These are phyloP conservation scores for Magnaporthales sp. DNA, from an alignment of 2,329 filamentous ascomycete genomes.

Conservation along the genomic window DNA sequence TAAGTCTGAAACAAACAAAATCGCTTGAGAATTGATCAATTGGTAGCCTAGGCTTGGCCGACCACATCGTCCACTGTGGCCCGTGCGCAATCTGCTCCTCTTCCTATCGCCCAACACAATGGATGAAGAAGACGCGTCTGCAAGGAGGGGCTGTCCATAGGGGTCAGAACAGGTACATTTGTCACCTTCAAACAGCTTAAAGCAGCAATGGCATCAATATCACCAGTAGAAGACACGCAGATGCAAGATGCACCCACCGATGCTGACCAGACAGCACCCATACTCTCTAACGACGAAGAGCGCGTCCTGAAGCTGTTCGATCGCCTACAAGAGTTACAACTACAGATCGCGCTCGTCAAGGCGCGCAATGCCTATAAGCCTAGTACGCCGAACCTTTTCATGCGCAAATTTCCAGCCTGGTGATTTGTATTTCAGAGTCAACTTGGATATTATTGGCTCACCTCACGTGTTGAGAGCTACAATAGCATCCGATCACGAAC, in stretches of 20 bases:
- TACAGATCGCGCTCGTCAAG: constrained; percentile 61
- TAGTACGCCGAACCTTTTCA: neutral
- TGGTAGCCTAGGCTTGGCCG: neutral
- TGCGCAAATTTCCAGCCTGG: neutral
- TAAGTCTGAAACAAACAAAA: neutral
- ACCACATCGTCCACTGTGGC: neutral
- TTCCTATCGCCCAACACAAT: neutral
- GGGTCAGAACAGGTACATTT: neutral
- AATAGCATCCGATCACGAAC: constrained; percentile 1
- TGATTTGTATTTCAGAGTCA: neutral
- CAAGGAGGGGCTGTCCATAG: neutral
- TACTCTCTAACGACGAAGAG: constrained; percentile 58
- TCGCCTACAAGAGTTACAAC: constrained; percentile 58
- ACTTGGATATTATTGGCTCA: neutral
- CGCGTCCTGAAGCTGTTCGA: constrained; percentile 63
- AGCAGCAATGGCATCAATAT: neutral
- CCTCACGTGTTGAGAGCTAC: constrained; percentile 3
- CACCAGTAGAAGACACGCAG: neutral
- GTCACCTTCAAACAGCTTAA: neutral
- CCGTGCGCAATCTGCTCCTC: neutral
- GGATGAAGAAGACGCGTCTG: neutral
- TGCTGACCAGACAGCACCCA: constrained; percentile 24
- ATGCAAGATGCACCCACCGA: neutral
- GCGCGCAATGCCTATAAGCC: constrained; percentile 25
- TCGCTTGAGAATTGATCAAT: neutral